These are phyloP conservation scores for Sclerotinia trifoliorum DNA, from an alignment of 2,329 filamentous ascomycete genomes.

Conservation along the genomic window DNA sequence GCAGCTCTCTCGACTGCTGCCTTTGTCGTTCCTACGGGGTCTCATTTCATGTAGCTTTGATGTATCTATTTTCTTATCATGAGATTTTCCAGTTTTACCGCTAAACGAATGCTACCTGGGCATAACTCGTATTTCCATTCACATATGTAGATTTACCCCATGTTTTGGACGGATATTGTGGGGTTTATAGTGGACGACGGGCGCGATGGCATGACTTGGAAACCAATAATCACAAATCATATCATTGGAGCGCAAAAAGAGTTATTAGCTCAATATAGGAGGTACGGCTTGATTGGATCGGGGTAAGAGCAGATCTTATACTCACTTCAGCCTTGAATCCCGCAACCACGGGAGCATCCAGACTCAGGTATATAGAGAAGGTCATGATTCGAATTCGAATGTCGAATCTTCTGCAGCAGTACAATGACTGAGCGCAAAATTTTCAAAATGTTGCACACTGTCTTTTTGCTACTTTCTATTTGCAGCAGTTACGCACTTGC, in stretches of 20 bases:
- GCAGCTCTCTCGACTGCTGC: not conserved
- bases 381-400: not conserved
- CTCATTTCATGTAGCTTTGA: not conserved
- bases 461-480: slow-evolving; percentile 4
- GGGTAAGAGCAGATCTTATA: not conserved
- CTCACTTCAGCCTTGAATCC: not conserved
- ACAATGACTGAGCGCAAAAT: not conserved
- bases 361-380: not conserved
- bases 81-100: slow-evolving; percentile 3
- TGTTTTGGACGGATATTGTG: not conserved
- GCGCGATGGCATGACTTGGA: slow-evolving; percentile 1
- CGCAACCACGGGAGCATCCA: too few species aligned
- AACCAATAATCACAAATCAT: not conserved
- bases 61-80: not conserved
- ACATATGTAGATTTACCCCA: slow-evolving; percentile 1
- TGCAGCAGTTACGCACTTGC: slow-evolving; percentile 12
- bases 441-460: not conserved
- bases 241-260: slow-evolving; percentile 16
- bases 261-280: not conserved
- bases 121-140: not conserved
- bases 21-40: not conserved
- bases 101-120: not conserved
- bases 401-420: not conserved
- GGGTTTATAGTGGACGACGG: not conserved
- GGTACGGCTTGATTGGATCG: not conserved